Evolutionary conservation across 441 rosid species (phyloP).

Genomic region (Adansonia gregorii): DNA sequence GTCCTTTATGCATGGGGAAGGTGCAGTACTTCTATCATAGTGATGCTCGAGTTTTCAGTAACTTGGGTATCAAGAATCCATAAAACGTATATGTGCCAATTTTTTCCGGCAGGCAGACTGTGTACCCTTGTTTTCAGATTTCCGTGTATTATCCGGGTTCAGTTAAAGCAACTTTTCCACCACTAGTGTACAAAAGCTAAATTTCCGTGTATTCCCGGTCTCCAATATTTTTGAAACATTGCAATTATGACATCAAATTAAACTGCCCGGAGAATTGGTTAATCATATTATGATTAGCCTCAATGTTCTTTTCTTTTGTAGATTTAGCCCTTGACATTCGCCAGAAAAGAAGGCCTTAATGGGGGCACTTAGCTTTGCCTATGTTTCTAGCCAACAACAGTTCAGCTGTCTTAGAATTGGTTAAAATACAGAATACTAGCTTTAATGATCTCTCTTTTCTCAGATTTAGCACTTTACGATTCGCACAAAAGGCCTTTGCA

Average conservation of each 20-base stretch:
- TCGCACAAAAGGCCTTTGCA: too few species aligned
- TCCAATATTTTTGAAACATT: too few species aligned
- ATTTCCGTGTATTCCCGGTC: too few species aligned
- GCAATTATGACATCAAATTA: not conserved
- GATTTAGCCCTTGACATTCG: not conserved
- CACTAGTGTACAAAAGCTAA: not conserved
- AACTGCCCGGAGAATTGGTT: not conserved
- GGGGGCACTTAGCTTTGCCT: not conserved
- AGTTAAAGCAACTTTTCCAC: not conserved
- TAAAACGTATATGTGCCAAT: not conserved
- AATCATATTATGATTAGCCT: not conserved
- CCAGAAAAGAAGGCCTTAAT: not conserved
- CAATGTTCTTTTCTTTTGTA: not conserved
- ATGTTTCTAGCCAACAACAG: not conserved
- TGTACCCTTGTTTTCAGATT: not conserved
- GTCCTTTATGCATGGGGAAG: not conserved
- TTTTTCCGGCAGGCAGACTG: not conserved
- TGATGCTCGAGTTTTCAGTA: not conserved
- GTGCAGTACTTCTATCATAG: not conserved
- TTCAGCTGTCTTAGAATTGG: not conserved
- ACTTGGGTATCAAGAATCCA: not conserved
- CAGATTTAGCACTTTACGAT: too few species aligned
- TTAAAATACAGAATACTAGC: not conserved
- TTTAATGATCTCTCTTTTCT: not conserved
- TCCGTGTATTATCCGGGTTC: not conserved